Base-by-base conservation (phyloP, 2,329 filamentous ascomycete species). In the Fusarium azukiicola region DNA sequence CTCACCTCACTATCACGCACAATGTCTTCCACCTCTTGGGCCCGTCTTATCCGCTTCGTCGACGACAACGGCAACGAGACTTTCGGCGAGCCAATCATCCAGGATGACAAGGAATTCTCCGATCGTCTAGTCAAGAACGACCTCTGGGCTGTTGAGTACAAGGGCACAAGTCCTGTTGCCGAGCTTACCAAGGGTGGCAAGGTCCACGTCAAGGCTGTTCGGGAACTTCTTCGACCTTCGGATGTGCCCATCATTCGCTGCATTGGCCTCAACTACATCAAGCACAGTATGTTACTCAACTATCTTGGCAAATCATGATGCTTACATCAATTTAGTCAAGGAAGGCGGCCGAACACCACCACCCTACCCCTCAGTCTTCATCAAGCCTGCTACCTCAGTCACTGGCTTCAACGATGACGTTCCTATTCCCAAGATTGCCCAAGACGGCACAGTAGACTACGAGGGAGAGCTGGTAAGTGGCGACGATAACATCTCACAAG, bases 331-430 rank as follows among this genome's bases (percentile, higher is more conserved):
- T 10, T 12, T 32, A 92, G 91, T 92, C 79, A 86, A 89, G 74
- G 91, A 92, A 84, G 90, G 89, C 21, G 90, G 90, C 8, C 87
- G 90, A 58, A 91, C 87, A 19, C 89, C 90, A 0, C 91, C 91
- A 0, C 90, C 90, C 2, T 90, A 86, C 73, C 89, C 88, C 4
- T 88, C 88, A 17, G 86, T 91, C 38, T 92, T 92, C 83, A 91
- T 91, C 79, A 92, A 92, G 86, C 89, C 87, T 16, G 86, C 80
- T 19, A 88, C 85, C 44, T 89, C 83, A 67, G 88, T 89, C 58
- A 85, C 86, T 50, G 79, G 82, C 72, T 86, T 77, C 80, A 81
- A 74, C 47, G 84, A 85, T 69, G 82, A 89, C 74, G 85, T 92
- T 32, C 84, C 87, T 3, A 87, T 92, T 74, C 89, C 90, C 14